phyloP scores from a whole-genome alignment of 1,284 basidiomycete species.

The Wolfiporia cocos region DNA sequence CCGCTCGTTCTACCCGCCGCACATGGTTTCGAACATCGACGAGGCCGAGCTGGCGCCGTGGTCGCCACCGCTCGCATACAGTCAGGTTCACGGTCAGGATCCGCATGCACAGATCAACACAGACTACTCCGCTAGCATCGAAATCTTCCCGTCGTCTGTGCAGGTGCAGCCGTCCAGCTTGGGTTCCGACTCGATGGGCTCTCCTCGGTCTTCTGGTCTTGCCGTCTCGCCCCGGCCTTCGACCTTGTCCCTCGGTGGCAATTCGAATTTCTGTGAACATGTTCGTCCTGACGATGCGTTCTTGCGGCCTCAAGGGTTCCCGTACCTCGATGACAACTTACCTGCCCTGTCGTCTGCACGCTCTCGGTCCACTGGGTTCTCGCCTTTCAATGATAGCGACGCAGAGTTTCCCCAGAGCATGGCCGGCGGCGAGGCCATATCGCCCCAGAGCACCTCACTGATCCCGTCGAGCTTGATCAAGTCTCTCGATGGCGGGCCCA shows the following conservation, averaged over 20 bases:
- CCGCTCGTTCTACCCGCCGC: conserved; percentile 29
- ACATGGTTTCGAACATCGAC: conserved; percentile 20
- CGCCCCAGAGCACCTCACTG: conserved; percentile 33
- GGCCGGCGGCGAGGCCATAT: conserved; percentile 15
- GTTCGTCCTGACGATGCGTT: conserved; percentile 12
- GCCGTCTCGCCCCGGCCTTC: conserved; percentile 29
- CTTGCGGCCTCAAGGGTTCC: conserved; percentile 32
- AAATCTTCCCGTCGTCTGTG: conserved; percentile 18
- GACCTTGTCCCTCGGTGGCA: conserved; percentile 33
- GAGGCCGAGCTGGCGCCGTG: conserved; percentile 19
- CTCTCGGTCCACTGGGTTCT: conserved; percentile 33
- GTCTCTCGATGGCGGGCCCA: conserved; percentile 39
- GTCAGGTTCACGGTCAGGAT: conserved; percentile 11
- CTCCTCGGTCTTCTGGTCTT: conserved; percentile 14
- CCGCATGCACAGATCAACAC: conserved; percentile 16
- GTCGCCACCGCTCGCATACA: conserved; percentile 14
- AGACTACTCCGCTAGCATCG: conserved; percentile 14
- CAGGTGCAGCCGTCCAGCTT: conserved; percentile 10
- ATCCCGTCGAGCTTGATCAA: conserved; percentile 55
- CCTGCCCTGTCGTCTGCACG: conserved; percentile 22
- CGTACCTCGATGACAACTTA: conserved; percentile 37
- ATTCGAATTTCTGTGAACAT: conserved; percentile 28
- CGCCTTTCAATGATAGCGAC: conserved; percentile 44
- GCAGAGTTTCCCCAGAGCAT: conserved; percentile 11
- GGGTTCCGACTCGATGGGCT: conserved; percentile 16